A percentile compares a stretch with the other conserved stretches of the same genome.
phyloP scores from a whole-genome alignment of 1,139 yeast species.

The Kluyveromyces sp. region DNA sequence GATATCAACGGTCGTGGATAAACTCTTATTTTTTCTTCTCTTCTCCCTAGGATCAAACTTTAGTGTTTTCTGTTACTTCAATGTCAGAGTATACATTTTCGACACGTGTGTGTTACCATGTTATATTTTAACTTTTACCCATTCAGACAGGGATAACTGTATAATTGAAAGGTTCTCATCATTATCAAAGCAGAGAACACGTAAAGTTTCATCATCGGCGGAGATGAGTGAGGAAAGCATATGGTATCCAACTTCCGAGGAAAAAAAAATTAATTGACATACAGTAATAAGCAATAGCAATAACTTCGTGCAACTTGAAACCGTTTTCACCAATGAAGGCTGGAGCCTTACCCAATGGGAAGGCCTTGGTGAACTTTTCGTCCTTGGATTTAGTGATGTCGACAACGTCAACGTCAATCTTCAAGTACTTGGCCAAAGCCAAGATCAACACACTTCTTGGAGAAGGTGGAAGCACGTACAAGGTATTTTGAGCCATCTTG shows the following conservation, averaged over 20 bases:
- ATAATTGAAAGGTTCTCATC: constrained; percentile 21
- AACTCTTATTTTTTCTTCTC: background rate
- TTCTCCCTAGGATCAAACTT: background rate
- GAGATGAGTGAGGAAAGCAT: background rate
- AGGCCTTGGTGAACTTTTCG: constrained; percentile 40
- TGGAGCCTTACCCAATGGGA: constrained; percentile 70
- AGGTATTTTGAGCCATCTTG: constrained; percentile 60
- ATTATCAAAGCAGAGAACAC: constrained; percentile 8
- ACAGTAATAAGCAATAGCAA: constrained; percentile 49
- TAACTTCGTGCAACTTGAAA: constrained; percentile 61
- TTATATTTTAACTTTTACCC: constrained; percentile 12
- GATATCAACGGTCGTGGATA: too few species aligned
- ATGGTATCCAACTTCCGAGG: background rate
- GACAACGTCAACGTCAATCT: constrained; percentile 56
- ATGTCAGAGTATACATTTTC: constrained; percentile 19
- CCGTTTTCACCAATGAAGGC: constrained; percentile 75
- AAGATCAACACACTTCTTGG: constrained; percentile 47
- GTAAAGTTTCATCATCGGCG: background rate
- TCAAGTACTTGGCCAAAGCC: constrained; percentile 61
- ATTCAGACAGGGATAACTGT: constrained; percentile 29
- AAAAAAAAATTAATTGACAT: constrained; percentile 3
- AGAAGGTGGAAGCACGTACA: constrained; percentile 41
- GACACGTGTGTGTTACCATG: constrained; percentile 21
- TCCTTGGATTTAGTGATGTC: constrained; percentile 28
- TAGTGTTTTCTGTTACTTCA: background rate